phyloP scores from a whole-genome alignment of 2,329 filamentous ascomycete genomes.

The Drechslerella coelobrocha region DNA sequence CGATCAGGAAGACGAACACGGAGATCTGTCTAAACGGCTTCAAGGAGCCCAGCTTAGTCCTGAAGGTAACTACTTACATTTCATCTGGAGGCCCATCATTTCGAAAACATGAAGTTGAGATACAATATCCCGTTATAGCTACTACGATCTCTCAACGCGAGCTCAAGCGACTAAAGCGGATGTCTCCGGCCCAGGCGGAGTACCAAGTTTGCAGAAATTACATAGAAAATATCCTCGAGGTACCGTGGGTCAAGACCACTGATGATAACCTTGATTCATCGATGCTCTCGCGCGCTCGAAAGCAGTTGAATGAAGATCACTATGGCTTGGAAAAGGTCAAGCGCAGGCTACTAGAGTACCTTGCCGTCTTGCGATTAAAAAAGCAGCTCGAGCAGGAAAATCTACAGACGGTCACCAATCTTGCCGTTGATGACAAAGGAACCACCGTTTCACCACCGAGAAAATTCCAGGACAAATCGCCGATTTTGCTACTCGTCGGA shows the following conservation, averaged over 20 bases:
- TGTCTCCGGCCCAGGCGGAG: slow-evolving; percentile 94
- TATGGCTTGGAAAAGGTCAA: slow-evolving; percentile 97
- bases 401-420: slow-evolving; percentile 55
- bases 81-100: not conserved
- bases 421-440: slow-evolving; percentile 72
- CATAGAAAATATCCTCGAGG: slow-evolving; percentile 74
- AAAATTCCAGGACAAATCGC: slow-evolving; percentile 90
- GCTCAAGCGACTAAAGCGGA: slow-evolving; percentile 85
- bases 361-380: slow-evolving; percentile 94
- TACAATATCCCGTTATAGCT: slow-evolving; percentile 56
- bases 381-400: slow-evolving; percentile 85
- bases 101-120: not conserved
- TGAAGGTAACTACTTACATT: slow-evolving; percentile 64
- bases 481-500: slow-evolving; percentile 89
- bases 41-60: slow-evolving; percentile 79
- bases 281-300: slow-evolving; percentile 78
- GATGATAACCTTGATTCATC: slow-evolving; percentile 83
- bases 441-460: slow-evolving; percentile 61
- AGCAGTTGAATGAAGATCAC: slow-evolving; percentile 93
- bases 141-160: slow-evolving; percentile 90
- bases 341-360: slow-evolving; percentile 91
- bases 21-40: slow-evolving; percentile 87
- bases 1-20: slow-evolving; percentile 85
- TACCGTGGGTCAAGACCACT: slow-evolving; percentile 86
- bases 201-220: slow-evolving; percentile 94